Evolutionary conservation across 1,284 basidiomycete species (phyloP), one percentile per base, ranked within the genome.

Genomic region (Ceratobasidium sp.): DNA sequence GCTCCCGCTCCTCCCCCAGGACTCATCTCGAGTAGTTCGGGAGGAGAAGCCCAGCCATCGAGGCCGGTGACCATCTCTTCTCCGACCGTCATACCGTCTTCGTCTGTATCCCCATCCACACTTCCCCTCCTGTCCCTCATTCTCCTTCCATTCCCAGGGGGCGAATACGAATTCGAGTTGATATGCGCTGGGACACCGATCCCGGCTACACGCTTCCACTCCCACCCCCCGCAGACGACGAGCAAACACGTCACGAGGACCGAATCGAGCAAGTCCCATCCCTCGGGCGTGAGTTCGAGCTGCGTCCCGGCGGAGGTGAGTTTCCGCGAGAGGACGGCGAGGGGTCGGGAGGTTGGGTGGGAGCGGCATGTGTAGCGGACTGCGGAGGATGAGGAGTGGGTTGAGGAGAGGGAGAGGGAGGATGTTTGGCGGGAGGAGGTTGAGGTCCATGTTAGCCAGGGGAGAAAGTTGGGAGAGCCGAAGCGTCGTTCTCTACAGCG

Each of bases 211-310:
- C 67, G 43, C 49, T 71, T 71, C 67, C 67, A 71, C 16, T 71
- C 67, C 16, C 59, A 55, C 32, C 55, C 46, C 18, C 67, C 67
- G 55, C 67, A 71, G n/a, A 71, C 43, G 44, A 71, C 67, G 21
- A 71, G 55, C 9, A 71, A 8, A 13, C 67, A 30, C 5, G 67
- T 71, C 7, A 71, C 14, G 9, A 71, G 32, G 26, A 71, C 57
- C 0, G 67, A 23, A 44, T 71, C 67, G 55, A 71, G 67, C 35
- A 49, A 28, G 32, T 71, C 67, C 55, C 55, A 71, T 47, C 67
- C 67, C 59, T 71, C 67, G 44, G 67, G 67, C 18, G 67, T 71
- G 54, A 71, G 67, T 47, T 71, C 67, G 55, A 71, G 55, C 41
- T 58, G 54, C 0, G 67, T 71, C 32, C 67, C 67, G 30, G 67